phyloP scores from a whole-genome alignment of 2,329 filamentous ascomycete species.

The Cryphonectria naterciae region DNA sequence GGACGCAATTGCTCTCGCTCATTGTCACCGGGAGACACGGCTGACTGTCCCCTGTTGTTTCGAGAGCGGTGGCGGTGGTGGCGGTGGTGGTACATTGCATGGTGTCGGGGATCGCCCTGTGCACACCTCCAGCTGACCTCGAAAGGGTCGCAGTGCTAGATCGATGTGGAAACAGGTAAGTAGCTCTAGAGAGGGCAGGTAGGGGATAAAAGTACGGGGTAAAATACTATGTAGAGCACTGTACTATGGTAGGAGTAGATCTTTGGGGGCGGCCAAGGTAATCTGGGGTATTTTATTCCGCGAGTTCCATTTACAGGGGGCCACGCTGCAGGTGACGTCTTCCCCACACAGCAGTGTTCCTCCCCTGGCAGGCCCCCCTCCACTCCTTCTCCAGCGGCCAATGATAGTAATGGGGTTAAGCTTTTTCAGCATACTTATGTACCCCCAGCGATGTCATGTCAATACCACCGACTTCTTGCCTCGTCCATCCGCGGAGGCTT shows the following conservation, averaged over 20 bases:
- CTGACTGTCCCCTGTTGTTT: not conserved
- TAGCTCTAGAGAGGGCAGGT: not conserved
- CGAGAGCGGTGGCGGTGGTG: not conserved
- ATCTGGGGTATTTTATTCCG: not conserved
- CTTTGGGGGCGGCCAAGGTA: not conserved
- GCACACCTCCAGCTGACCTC: slow-evolving; percentile 1
- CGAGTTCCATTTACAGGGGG: not conserved
- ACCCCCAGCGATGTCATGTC: slow-evolving; percentile 5
- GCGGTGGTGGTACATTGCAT: not conserved
- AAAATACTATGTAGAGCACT: not conserved
- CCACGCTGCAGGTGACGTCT: slow-evolving; percentile 1
- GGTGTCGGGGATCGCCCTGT: not conserved
- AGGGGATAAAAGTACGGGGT: not conserved
- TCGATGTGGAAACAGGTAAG: not conserved
- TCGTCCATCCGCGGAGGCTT: not conserved
- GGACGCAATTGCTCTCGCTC: not conserved
- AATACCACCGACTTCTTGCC: not conserved
- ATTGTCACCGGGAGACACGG: not conserved
- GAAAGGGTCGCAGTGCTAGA: not conserved
- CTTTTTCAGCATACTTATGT: not conserved
- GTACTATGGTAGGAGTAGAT: too few relatives aligned
- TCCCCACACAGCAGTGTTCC: not conserved
- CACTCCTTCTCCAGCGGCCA: not conserved
- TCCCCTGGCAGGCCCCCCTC: not conserved
- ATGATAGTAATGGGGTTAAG: not conserved